Base-by-base conservation (phyloP, 2,329 filamentous ascomycete genomes). In the Fusarium setosum region DNA sequence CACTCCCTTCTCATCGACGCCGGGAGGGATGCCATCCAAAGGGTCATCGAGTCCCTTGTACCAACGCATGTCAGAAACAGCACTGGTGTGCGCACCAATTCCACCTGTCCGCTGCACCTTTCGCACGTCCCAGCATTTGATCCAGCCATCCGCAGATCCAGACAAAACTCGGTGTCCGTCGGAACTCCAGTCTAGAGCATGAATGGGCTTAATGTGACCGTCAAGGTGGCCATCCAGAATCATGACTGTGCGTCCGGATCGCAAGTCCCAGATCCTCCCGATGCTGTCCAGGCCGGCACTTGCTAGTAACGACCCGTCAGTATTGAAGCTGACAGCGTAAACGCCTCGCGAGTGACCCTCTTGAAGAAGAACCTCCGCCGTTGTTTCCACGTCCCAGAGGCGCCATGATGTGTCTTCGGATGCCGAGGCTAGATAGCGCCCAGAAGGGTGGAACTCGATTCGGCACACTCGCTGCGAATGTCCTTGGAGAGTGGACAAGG, bases 371-470 rank as follows among this genome's bases (percentile, higher is more conserved):
- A 98, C 80, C 74, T 98, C 94, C 3, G 90, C 90, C 0, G 89
- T 92, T 0, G 91, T 96, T 69, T 93, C 90, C 1, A 98, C 88
- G 75, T 98, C 95, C 95, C 96, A 99, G 31, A 99, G 83, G 41
- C 95, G 89, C 96, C 96, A 99, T 1, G 96, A 97, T 3, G 94
- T 97, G 75, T 99, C 96, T 72, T 96, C 96, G 0, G 94, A 97
- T 7, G 96, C 96, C 1, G 94, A 97, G 6, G 95, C 96, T 6
- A 98, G 83, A 73, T 95, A 98, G 63, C 86, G 86, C 4, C 95
- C 95, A 0, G 93, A 97, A 0, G 96, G 96, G 69, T 99, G 96
- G 73, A 98, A 97, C 59, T 97, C 96, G 12, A 97, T 91, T 56
- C 95, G 89, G 72, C 94, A 97, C 9, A 99, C 94, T 62, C 96